These are phyloP conservation scores for Arthroderma sp. DNA, from an alignment of 2,329 filamentous ascomycete species.

Conservation along the genomic window DNA sequence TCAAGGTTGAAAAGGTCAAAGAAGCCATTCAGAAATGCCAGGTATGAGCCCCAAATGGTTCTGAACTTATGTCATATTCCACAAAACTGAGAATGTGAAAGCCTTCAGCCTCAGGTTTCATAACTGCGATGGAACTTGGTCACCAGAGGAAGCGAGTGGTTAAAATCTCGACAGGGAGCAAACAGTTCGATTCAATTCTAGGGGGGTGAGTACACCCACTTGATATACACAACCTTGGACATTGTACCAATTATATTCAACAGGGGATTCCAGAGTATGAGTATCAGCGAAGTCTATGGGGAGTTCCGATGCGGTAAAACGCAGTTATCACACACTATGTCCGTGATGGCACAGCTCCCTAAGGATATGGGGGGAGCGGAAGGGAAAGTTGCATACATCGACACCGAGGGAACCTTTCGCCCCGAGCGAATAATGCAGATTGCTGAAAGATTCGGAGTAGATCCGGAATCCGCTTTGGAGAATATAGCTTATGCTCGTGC, in stretches of 20 bases:
- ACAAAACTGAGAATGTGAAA: constrained; percentile 16
- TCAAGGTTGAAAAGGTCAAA: constrained; percentile 59
- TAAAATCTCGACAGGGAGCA: constrained; percentile 56
- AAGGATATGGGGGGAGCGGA: constrained; percentile 51
- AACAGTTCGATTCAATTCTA: constrained; percentile 52
- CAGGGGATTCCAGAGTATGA: constrained; percentile 57
- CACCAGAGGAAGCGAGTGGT: constrained; percentile 51
- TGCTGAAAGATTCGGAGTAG: constrained; percentile 50
- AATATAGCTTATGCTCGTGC: constrained; percentile 55
- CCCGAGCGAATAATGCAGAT: constrained; percentile 56
- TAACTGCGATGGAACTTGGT: constrained; percentile 52
- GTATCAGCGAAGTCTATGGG: constrained; percentile 44
- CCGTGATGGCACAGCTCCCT: constrained; percentile 46
- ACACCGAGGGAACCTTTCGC: constrained; percentile 53
- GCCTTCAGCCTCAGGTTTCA: constrained; percentile 48
- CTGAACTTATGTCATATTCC: not conserved
- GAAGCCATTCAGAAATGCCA: constrained; percentile 51
- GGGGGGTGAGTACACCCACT: constrained; percentile 37
- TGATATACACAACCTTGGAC: not conserved
- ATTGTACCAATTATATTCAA: not conserved
- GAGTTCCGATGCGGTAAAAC: constrained; percentile 51
- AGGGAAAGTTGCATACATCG: constrained; percentile 57
- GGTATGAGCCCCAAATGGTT: constrained; percentile 22
- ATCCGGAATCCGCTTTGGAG: constrained; percentile 47
- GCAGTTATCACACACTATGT: constrained; percentile 56